These are phyloP conservation scores for Collariella sp. DNA, from an alignment of 495 filamentous ascomycete species.

Conservation along the genomic window DNA sequence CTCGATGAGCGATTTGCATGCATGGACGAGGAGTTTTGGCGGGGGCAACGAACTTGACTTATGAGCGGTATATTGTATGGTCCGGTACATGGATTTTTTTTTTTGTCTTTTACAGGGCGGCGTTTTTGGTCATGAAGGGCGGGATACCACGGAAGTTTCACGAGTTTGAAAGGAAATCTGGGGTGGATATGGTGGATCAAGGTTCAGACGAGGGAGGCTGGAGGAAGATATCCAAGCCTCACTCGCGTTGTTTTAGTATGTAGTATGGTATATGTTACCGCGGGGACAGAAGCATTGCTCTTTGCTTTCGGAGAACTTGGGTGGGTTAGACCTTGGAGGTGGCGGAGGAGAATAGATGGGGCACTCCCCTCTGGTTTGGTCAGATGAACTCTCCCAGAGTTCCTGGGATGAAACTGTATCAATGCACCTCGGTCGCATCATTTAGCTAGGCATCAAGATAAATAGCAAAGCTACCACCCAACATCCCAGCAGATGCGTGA, in stretches of 20 bases:
- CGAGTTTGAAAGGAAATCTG: not conserved
- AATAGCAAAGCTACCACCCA: not conserved
- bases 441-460: slow-evolving; percentile 3
- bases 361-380: not conserved
- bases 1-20: slow-evolving; percentile 2
- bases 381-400: not conserved
- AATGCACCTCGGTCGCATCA: not conserved
- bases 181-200: not conserved
- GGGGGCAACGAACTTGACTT: not conserved
- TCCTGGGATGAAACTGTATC: not conserved
- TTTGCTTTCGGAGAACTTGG: not conserved
- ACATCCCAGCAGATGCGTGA: too few relatives aligned
- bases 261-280: not conserved
- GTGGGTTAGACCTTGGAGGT: not conserved
- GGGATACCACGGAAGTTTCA: not conserved
- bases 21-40: slow-evolving; percentile 17
- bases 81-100: not conserved
- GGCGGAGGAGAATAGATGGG: not conserved
- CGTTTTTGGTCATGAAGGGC: slow-evolving; percentile 1
- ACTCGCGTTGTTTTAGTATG: not conserved
- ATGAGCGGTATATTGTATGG: not conserved
- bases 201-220: not conserved
- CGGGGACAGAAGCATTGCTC: not conserved
- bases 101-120: not conserved
- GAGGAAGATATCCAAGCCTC: too few relatives aligned